These are phyloP conservation scores for Toxoplasma gondii DNA, from an alignment of 169 alveolate species.

Conservation along the genomic window DNA sequence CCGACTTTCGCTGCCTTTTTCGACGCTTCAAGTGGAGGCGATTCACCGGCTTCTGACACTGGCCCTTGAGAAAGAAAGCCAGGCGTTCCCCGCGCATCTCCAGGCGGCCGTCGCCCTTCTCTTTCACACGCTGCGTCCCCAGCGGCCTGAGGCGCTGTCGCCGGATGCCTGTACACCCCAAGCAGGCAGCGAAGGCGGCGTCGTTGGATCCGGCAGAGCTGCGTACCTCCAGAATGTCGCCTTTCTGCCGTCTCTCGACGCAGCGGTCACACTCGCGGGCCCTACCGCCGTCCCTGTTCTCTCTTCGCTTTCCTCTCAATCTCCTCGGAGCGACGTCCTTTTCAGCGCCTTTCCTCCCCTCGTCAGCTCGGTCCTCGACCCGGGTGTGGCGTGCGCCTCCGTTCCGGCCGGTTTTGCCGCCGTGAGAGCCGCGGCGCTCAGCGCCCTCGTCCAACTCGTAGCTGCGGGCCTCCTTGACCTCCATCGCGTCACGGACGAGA, in stretches of 20 bases:
- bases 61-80: background rate
- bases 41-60: background rate
- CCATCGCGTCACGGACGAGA: background rate
- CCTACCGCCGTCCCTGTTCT: background rate
- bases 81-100: slow-evolving; percentile 17
- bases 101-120: slow-evolving; percentile 2
- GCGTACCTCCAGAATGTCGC: background rate
- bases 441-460: background rate
- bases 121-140: background rate
- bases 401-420: background rate
- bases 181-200: background rate
- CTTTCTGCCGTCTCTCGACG: background rate
- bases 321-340: background rate
- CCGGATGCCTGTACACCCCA: background rate
- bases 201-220: background rate
- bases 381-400: background rate
- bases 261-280: background rate
- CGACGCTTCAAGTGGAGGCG: background rate
- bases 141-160: background rate
- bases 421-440: background rate
- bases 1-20: background rate
- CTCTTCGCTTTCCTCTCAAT: background rate
- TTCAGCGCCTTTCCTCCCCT: background rate
- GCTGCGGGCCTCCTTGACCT: background rate
- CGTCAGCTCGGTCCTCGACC: background rate